Percentiles rank a stretch among this genome's conserved stretches.
Conservation (phyloP, 768 basidiomycete species). For the Hypsizygus marmoreus region DNA sequence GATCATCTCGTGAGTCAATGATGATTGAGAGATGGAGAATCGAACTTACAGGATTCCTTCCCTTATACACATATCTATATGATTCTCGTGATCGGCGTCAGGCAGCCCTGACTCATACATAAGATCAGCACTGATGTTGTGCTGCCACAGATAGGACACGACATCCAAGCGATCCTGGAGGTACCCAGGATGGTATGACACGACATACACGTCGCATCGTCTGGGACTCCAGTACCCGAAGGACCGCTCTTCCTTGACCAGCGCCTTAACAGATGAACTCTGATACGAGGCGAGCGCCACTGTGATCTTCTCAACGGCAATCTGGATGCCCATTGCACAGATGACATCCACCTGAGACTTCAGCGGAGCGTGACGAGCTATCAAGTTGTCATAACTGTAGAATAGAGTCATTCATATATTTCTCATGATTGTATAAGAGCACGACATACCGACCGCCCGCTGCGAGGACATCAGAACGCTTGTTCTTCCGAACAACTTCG, state of each 20-base stretch:
- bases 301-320: conserved; percentile 79
- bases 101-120: conserved; percentile 80
- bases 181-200: conserved; percentile 75
- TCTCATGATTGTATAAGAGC: not conserved
- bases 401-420: not conserved
- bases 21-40: not conserved
- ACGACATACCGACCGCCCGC: conserved; percentile 72
- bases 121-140: conserved; percentile 82
- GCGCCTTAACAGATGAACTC: conserved; percentile 62
- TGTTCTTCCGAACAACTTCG: conserved; percentile 70
- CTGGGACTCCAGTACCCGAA: conserved; percentile 92
- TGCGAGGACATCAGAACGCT: conserved; percentile 70
- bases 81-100: conserved; percentile 63
- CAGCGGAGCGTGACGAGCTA: conserved; percentile 57
- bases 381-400: conserved; percentile 73
- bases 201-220: conserved; percentile 83
- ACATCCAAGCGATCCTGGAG: conserved; percentile 79
- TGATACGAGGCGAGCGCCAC: conserved; percentile 70
- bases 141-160: conserved; percentile 74
- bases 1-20: too few species aligned
- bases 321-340: conserved; percentile 75
- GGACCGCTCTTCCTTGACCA: conserved; percentile 78
- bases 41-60: conserved; percentile 80
- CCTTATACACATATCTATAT: conserved; percentile 67
- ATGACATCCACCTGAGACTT: conserved; percentile 54